A percentile compares a stretch with the other conserved stretches of the same genome.
Conservation (phyloP, 257 asterid genomes). For the Solanum sejunctum region DNA sequence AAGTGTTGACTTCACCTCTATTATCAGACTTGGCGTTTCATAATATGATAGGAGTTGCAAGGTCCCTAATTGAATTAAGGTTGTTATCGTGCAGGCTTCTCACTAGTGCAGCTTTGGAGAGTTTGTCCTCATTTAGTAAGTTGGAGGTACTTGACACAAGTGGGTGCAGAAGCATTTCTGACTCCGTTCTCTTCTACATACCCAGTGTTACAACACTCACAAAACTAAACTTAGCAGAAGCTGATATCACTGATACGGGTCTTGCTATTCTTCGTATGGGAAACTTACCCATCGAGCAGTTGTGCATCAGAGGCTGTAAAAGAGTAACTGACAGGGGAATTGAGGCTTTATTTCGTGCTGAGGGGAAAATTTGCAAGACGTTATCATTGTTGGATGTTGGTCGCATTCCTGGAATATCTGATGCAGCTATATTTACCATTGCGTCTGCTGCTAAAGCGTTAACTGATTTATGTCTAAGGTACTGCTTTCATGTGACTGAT, state of each 20-base stretch:
- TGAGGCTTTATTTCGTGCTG: constrained; percentile 23
- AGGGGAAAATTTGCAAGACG: constrained; percentile 30
- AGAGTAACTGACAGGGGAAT: constrained; percentile 62
- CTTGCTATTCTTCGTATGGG: constrained; percentile 43
- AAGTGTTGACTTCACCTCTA: constrained; percentile 38
- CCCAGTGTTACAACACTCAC: constrained; percentile 35
- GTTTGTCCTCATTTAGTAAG: constrained; percentile 30
- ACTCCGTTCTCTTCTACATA: constrained; percentile 41
- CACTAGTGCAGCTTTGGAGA: constrained; percentile 57
- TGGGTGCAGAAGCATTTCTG: constrained; percentile 67
- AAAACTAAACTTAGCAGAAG: constrained; percentile 48
- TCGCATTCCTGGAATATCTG: constrained; percentile 61
- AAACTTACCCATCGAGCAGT: constrained; percentile 27
- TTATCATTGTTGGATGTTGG: constrained; percentile 51
- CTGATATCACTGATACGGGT: constrained; percentile 68
- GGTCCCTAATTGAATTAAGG: constrained; percentile 54
- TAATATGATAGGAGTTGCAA: constrained; percentile 22
- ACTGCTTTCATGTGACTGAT: constrained; percentile 54
- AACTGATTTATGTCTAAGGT: constrained; percentile 57
- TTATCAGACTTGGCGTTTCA: constrained; percentile 66
- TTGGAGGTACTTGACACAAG: constrained; percentile 49
- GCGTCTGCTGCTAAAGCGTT: constrained; percentile 31
- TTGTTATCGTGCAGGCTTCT: constrained; percentile 46
- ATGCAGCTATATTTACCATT: constrained; percentile 38
- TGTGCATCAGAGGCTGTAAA: constrained; percentile 56